A percentile compares a stretch with the other conserved stretches of the same genome.
phyloP scores from a whole-genome alignment of 768 basidiomycete genomes.

The Macrolepiota fuliginosa region DNA sequence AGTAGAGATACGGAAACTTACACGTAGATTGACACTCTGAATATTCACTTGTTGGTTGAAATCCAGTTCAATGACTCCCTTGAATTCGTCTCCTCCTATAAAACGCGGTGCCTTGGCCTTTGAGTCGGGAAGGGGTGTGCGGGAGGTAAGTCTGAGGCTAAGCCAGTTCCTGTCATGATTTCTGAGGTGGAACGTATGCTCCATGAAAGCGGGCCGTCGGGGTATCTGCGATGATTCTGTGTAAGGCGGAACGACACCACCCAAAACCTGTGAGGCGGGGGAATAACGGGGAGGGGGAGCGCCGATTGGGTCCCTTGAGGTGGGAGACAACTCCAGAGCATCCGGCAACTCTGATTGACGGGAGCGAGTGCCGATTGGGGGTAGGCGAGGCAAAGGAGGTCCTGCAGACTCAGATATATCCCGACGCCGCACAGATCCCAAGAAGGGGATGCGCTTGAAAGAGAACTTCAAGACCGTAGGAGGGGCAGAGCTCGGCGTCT shows the following conservation, averaged over 20 bases:
- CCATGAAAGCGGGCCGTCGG: background rate
- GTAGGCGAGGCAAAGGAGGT: background rate
- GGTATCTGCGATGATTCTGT: background rate
- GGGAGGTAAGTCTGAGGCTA: background rate
- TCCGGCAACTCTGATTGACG: background rate
- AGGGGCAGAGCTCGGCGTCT: background rate
- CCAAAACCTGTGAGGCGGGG: background rate
- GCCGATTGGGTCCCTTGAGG: background rate
- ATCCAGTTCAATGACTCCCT: background rate
- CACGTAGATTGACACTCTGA: background rate
- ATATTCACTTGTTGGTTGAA: background rate
- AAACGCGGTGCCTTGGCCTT: background rate
- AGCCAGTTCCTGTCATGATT: background rate
- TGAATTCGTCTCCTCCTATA: background rate
- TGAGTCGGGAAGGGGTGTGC: background rate
- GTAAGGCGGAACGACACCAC: background rate
- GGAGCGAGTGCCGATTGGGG: background rate
- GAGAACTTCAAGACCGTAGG: background rate
- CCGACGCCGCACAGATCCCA: background rate
- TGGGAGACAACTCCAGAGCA: background rate
- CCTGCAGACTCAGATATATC: background rate
- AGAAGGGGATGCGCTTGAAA: background rate
- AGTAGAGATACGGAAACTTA: background rate
- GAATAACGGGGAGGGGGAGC: background rate
- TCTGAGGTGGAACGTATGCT: background rate